phyloP scores from a whole-genome alignment of 805 yeast species.

The Hanseniaspora valbyensis region DNA sequence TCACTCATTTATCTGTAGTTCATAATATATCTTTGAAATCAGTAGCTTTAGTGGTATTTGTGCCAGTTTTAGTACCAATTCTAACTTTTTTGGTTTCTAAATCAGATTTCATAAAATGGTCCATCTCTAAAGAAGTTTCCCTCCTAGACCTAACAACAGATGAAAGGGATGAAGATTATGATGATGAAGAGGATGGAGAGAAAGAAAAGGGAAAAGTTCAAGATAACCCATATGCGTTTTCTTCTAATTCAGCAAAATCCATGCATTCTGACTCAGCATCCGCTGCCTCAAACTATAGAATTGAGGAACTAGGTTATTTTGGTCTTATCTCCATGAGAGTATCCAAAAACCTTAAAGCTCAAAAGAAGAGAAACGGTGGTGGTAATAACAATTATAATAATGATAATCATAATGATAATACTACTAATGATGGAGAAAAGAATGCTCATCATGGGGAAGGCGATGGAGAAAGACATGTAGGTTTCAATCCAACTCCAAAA shows the following conservation, averaged over 20 bases:
- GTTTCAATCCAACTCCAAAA: neutral
- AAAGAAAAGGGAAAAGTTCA: neutral
- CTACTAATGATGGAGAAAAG: too few species aligned
- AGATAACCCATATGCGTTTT: too few species aligned
- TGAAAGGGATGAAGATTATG: neutral
- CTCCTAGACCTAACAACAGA: neutral
- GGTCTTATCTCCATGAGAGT: slow-evolving; percentile 4
- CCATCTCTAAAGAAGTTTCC: neutral
- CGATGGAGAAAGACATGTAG: slow-evolving; percentile 5
- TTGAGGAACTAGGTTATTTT: slow-evolving; percentile 9
- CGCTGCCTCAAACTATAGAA: neutral
- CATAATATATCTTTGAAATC: neutral
- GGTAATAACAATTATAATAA: too few species aligned
- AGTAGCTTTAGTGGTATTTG: neutral
- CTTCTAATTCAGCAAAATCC: too few species aligned
- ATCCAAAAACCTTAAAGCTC: neutral
- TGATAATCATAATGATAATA: too few species aligned
- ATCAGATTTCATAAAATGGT: neutral
- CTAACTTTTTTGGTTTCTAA: neutral
- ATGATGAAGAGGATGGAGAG: neutral
- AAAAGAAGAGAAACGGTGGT: too few species aligned
- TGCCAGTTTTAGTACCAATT: neutral
- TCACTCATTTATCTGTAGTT: neutral
- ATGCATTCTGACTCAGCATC: too few species aligned
- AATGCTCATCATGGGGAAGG: neutral